Evolutionary conservation across 345 rosid genomes (phyloP).

Genomic region (Barbarea vulgaris): DNA sequence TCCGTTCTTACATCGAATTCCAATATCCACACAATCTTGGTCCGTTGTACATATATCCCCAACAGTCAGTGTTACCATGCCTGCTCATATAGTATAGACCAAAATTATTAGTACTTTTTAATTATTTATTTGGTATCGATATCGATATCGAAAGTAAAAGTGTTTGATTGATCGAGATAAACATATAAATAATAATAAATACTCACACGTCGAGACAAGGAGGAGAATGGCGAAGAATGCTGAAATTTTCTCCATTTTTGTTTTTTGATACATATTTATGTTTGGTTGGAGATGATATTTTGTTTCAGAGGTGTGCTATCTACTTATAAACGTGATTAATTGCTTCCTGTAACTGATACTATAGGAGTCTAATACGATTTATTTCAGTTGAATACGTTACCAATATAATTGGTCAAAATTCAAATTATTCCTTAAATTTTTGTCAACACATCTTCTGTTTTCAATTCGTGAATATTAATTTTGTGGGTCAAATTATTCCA

Average conservation of each 20-base stretch:
- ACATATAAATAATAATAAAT: not conserved
- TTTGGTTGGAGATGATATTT: not conserved
- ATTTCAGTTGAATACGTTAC: not conserved
- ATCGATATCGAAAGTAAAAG: not conserved
- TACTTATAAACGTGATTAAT: constrained; percentile 11
- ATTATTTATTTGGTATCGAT: not conserved
- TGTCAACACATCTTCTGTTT: not conserved
- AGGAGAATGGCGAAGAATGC: constrained; percentile 25
- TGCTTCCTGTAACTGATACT: not conserved
- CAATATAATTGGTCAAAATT: not conserved
- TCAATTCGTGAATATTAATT: not conserved
- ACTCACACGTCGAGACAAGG: constrained; percentile 30
- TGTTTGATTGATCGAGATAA: not conserved
- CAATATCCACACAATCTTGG: constrained; percentile 21
- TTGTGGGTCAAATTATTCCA: no score
- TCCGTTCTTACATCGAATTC: constrained; percentile 26
- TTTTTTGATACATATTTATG: not conserved
- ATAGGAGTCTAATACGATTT: not conserved
- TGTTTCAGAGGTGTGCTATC: not conserved
- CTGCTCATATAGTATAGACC: not conserved
- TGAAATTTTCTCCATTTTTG: constrained; percentile 21
- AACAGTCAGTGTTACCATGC: constrained; percentile 20
- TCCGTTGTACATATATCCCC: constrained; percentile 34
- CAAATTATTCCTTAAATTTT: not conserved
- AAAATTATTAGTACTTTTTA: not conserved